A percentile compares a stretch with the other conserved stretches of the same genome.
Evolutionary conservation across 805 yeast species (phyloP).

Genomic region (Lipomyces orientalis): DNA sequence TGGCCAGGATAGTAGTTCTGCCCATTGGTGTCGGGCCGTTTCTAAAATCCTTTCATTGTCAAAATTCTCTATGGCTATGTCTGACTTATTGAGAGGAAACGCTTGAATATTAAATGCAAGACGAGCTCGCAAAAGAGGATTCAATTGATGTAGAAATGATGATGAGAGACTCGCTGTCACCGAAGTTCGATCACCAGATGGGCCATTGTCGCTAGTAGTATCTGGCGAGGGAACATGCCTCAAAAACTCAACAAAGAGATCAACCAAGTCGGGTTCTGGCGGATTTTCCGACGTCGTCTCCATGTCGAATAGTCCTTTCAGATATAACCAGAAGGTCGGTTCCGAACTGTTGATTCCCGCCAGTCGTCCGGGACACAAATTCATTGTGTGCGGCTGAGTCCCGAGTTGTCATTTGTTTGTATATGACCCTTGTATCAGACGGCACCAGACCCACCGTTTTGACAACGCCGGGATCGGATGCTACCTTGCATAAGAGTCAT

Average conservation of each 20-base stretch:
- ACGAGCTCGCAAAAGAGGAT: constrained; percentile 31
- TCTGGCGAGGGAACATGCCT: not conserved
- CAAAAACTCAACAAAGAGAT: constrained; percentile 8
- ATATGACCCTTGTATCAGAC: too few species aligned
- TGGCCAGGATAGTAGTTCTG: constrained; percentile 28
- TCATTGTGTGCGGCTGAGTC: too few species aligned
- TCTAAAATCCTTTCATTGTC: constrained; percentile 6
- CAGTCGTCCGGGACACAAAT: too few species aligned
- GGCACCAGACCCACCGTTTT: too few species aligned
- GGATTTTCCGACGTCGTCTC: not conserved
- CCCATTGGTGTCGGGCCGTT: constrained; percentile 21
- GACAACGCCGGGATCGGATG: too few species aligned
- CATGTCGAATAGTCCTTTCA: not conserved
- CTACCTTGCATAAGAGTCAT: too few species aligned
- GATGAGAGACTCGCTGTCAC: constrained; percentile 12
- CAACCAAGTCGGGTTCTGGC: constrained; percentile 4
- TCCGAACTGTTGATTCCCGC: too few species aligned
- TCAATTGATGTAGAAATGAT: constrained; percentile 17
- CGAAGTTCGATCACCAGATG: not conserved
- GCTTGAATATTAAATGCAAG: constrained; percentile 19
- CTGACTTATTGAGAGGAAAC: not conserved
- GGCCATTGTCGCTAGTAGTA: not conserved
- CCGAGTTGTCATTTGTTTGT: too few species aligned
- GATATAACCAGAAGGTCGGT: not conserved
- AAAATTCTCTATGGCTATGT: not conserved